Percentiles rank a stretch among this genome's conserved stretches.
Evolutionary conservation across 176 grass and related monocot genomes (phyloP).

Genomic region (Raddia guianensis): DNA sequence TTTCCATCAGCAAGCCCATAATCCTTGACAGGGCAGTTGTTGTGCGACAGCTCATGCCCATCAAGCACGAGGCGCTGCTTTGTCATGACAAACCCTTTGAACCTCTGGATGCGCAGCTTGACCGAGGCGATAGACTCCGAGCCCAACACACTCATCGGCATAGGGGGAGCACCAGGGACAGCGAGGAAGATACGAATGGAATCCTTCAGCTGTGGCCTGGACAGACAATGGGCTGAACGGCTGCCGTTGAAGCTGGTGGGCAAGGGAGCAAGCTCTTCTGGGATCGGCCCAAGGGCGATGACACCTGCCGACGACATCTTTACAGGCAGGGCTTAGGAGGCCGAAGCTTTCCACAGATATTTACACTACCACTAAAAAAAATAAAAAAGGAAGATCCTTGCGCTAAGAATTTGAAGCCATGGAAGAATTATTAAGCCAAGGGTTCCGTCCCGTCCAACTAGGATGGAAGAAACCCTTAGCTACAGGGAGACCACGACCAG

Average conservation of each 20-base stretch:
- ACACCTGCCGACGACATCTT: slow-evolving; percentile 61
- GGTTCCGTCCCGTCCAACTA: slow-evolving; percentile 56
- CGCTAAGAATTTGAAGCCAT: slow-evolving; percentile 53
- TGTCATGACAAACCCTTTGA: slow-evolving; percentile 65
- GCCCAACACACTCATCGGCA: slow-evolving; percentile 66
- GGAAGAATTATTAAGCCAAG: slow-evolving; percentile 25
- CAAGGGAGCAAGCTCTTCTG: slow-evolving; percentile 35
- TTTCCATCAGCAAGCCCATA: slow-evolving; percentile 70
- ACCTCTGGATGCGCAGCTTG: slow-evolving; percentile 79
- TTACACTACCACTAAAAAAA: slow-evolving; percentile 41
- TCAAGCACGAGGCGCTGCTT: slow-evolving; percentile 76
- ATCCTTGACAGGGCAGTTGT: slow-evolving; percentile 62
- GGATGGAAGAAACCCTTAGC: slow-evolving; percentile 57
- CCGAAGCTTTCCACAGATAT: slow-evolving; percentile 45
- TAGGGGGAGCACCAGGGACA: slow-evolving; percentile 52
- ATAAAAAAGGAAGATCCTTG: not conserved
- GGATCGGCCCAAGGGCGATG: slow-evolving; percentile 43
- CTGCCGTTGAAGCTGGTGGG: slow-evolving; percentile 51
- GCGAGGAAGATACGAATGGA: slow-evolving; percentile 70
- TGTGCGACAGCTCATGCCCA: slow-evolving; percentile 62
- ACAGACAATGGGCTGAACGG: slow-evolving; percentile 43
- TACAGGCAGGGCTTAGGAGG: slow-evolving; percentile 11
- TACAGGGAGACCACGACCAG: slow-evolving; percentile 8
- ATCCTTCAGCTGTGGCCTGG: slow-evolving; percentile 41
- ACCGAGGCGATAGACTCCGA: slow-evolving; percentile 72